A percentile compares a stretch with the other conserved stretches of the same genome.
Evolutionary conservation across 2,329 filamentous ascomycete genomes (phyloP).

Genomic region (Talaromyces rugulosus): DNA sequence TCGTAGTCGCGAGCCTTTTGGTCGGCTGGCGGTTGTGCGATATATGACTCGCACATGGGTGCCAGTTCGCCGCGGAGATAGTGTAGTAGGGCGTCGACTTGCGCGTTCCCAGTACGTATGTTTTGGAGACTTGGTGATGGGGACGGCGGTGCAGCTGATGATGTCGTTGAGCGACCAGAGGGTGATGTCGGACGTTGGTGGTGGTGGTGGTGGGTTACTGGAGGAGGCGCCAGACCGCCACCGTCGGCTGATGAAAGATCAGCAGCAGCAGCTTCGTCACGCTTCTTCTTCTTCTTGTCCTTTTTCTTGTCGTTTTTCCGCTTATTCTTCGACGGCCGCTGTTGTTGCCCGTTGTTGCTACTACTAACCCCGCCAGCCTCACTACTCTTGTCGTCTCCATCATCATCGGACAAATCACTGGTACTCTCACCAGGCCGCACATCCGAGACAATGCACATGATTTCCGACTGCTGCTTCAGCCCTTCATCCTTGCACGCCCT

Average conservation of each 20-base stretch:
- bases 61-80: constrained; percentile 35
- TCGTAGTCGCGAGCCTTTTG: constrained; percentile 38
- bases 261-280: not conserved
- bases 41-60: constrained; percentile 36
- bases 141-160: constrained; percentile 21
- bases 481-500: constrained; percentile 38
- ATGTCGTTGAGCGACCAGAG: constrained; percentile 7
- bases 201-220: constrained; percentile 8
- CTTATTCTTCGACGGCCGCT: constrained; percentile 11
- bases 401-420: constrained; percentile 30
- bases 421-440: constrained; percentile 26
- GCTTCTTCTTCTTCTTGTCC: constrained; percentile 21
- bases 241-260: not conserved
- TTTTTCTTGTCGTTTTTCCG: constrained; percentile 17
- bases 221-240: not conserved
- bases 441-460: constrained; percentile 44
- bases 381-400: constrained; percentile 19
- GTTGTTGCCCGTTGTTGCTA: not conserved
- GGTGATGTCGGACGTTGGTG: constrained; percentile 13
- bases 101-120: constrained; percentile 30
- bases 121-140: constrained; percentile 32
- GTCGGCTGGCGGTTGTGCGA: constrained; percentile 37
- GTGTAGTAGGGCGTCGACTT: constrained; percentile 33
- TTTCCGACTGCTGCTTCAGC: constrained; percentile 46
- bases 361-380: constrained; percentile 11